Evolutionary conservation across 2,329 filamentous ascomycete species (phyloP), one percentile per base, ranked within the genome.

Genomic region (Lomentospora prolificans): DNA sequence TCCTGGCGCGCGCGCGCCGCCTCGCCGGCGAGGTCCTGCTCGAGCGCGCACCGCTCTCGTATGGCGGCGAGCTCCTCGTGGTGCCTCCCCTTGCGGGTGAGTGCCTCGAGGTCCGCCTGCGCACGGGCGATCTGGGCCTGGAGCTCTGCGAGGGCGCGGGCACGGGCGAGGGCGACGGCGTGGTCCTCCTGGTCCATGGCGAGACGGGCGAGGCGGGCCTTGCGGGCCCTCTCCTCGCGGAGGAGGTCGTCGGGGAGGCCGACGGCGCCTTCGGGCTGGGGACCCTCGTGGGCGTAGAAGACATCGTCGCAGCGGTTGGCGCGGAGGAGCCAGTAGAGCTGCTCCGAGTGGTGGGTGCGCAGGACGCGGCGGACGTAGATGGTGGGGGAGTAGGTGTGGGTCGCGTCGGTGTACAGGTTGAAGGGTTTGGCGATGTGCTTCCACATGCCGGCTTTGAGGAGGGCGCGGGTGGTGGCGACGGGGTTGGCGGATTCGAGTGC

Each of bases 361-460:
- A 81, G 61, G 1, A 80, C 64, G 46, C 75, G 76, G 33, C 66
- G 62, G 19, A 84, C 73, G 63, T 86, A 87, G 70, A 82, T 84
- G 3, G 83, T 81, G 0, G 84, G 79, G 0, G 84, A 87, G 66
- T 85, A 87, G 1, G 77, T 80, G 60, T 75, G 75, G 4, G 70
- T 72, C 24, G 76, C 75, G 44, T 77, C 71, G 1, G 67, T 77
- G 66, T 75, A 82, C 58, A 75, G 69, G 60, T 84, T 82, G 62
- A 75, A 80, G 0, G 78, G 70, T 58, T 80, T 76, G 67, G 86
- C 86, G 62, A 86, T 69, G 30, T 78, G 70, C 63, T 82, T 82
- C 82, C 83, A 86, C 69, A 86, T 75, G 46, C 79, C 81, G 0
- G 78, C 79, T 61, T 83, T 82, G 6, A 87, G 71, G 1, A 87